A percentile compares a stretch with the other conserved stretches of the same genome.
These are phyloP conservation scores for Volvariella volvacea DNA, from an alignment of 1,284 basidiomycete genomes.

Conservation along the genomic window DNA sequence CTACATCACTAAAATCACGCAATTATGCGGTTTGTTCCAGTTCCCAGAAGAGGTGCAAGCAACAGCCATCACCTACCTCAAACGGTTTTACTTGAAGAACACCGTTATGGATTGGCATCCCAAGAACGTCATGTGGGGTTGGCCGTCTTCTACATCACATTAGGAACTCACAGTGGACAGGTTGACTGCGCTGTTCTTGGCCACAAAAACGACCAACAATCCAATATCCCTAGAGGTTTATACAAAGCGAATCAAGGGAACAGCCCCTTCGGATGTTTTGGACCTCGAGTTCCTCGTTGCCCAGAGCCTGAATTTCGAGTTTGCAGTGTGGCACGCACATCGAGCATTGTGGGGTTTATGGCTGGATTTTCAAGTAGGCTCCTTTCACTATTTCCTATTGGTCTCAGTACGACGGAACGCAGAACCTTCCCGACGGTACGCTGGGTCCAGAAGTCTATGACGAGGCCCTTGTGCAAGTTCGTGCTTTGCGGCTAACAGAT, in stretches of 20 bases:
- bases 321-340: slow-evolving; percentile 88
- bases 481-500: slow-evolving; percentile 80
- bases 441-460: slow-evolving; percentile 47
- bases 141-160: slow-evolving; percentile 5
- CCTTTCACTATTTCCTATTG: neutral
- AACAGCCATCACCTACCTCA: slow-evolving; percentile 88
- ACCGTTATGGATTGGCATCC: slow-evolving; percentile 99
- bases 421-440: slow-evolving; percentile 46
- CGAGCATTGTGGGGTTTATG: slow-evolving; percentile 85
- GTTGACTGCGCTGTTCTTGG: slow-evolving; percentile 93
- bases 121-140: slow-evolving; percentile 89
- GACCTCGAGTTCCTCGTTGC: slow-evolving; percentile 94
- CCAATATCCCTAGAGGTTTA: slow-evolving; percentile 85
- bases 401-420: slow-evolving; percentile 2
- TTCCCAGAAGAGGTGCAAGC: slow-evolving; percentile 92
- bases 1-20: slow-evolving; percentile 83
- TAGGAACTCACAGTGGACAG: slow-evolving; percentile 34
- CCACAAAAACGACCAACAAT: slow-evolving; percentile 95
- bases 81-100: slow-evolving; percentile 96
- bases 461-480: slow-evolving; percentile 53
- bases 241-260: slow-evolving; percentile 74
- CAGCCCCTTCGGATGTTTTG: slow-evolving; percentile 75
- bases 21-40: slow-evolving; percentile 79
- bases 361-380: slow-evolving; percentile 80
- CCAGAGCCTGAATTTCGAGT: slow-evolving; percentile 90